Conservation (phyloP, 495 filamentous ascomycete species). For the Sporormia fimetaria region DNA sequence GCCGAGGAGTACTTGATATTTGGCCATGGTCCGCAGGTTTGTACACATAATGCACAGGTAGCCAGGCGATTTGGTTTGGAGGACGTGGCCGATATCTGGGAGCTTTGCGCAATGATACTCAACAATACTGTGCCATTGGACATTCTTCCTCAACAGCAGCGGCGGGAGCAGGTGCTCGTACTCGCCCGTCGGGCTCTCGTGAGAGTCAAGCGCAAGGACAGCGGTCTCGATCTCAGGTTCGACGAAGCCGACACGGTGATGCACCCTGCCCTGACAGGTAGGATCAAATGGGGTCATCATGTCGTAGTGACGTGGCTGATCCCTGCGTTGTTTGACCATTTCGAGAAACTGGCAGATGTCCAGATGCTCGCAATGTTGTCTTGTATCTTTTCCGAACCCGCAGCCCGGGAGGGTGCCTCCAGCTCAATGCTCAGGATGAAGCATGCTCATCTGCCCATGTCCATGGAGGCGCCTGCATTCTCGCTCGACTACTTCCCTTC, state of each 20-base stretch:
- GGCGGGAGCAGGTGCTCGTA: constrained; percentile 47
- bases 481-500: constrained; percentile 59
- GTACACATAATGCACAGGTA: constrained; percentile 67
- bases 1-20: constrained; percentile 75
- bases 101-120: constrained; percentile 63
- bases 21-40: constrained; percentile 66
- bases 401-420: constrained; percentile 26
- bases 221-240: constrained; percentile 39
- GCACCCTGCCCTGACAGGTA: constrained; percentile 35
- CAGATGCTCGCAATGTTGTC: constrained; percentile 96
- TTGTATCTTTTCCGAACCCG: constrained; percentile 65
- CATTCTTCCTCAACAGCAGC: constrained; percentile 41
- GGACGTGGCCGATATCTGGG: constrained; percentile 77
- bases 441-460: constrained; percentile 44
- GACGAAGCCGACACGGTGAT: constrained; percentile 31
- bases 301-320: constrained; percentile 72
- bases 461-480: constrained; percentile 54
- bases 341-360: constrained; percentile 65
- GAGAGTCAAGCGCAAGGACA: constrained; percentile 33
- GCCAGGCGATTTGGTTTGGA: constrained; percentile 60
- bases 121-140: constrained; percentile 62
- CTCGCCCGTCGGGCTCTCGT: constrained; percentile 42
- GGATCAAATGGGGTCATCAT: constrained; percentile 77
- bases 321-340: constrained; percentile 51
- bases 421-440: constrained; percentile 25